phyloP scores from a whole-genome alignment of 1,139 yeast species.

The Yamadazyma oceani region DNA sequence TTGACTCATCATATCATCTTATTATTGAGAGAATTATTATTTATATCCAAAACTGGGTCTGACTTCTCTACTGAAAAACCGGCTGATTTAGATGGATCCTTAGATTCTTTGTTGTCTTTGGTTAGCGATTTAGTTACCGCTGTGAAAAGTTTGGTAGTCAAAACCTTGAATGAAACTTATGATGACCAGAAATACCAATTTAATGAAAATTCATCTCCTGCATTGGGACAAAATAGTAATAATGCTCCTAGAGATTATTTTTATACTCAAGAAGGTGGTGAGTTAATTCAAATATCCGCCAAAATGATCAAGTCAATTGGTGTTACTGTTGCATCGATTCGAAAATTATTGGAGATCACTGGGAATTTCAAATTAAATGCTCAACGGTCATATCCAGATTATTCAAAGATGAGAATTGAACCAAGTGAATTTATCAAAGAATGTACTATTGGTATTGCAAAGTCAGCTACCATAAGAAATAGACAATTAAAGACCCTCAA shows the following conservation, averaged over 20 bases:
- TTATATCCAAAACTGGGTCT: slow-evolving; percentile 58
- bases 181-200: slow-evolving; percentile 22
- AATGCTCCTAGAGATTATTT: slow-evolving; percentile 35
- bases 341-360: slow-evolving; percentile 46
- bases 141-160: slow-evolving; percentile 61
- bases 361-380: slow-evolving; percentile 73
- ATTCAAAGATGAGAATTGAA: slow-evolving; percentile 54
- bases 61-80: slow-evolving; percentile 44
- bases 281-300: slow-evolving; percentile 59
- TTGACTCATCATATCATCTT: slow-evolving; percentile 68
- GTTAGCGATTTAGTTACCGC: slow-evolving; percentile 67
- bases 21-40: slow-evolving; percentile 61
- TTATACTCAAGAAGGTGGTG: slow-evolving; percentile 67
- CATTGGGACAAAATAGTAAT: slow-evolving; percentile 5
- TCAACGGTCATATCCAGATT: slow-evolving; percentile 74
- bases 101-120: slow-evolving; percentile 56
- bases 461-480: slow-evolving; percentile 36
- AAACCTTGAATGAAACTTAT: slow-evolving; percentile 44
- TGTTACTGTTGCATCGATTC: slow-evolving; percentile 45
- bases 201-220: slow-evolving; percentile 7
- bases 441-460: slow-evolving; percentile 63
- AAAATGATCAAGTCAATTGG: slow-evolving; percentile 63
- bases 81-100: slow-evolving; percentile 51
- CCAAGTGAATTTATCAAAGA: slow-evolving; percentile 61
- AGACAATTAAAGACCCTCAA: slow-evolving; percentile 17